These are phyloP conservation scores for Massariosphaeria phaeospora DNA, from an alignment of 495 filamentous ascomycete species.

Conservation along the genomic window DNA sequence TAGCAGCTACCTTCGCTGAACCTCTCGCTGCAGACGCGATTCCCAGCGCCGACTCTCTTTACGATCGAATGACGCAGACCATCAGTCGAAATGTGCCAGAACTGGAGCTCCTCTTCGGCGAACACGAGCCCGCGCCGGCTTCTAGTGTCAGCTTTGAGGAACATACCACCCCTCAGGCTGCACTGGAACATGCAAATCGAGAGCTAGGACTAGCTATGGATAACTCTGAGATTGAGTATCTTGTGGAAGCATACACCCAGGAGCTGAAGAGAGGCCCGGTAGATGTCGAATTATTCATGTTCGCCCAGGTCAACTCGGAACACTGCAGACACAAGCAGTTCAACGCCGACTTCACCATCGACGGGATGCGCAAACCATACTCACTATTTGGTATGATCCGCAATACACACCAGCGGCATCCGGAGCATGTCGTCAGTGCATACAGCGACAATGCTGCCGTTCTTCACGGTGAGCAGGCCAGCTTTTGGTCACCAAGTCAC, in stretches of 20 bases:
- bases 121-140: conserved; percentile 63
- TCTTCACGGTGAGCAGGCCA: conserved; percentile 66
- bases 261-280: conserved; percentile 67
- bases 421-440: conserved; percentile 78
- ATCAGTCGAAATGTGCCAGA: conserved; percentile 62
- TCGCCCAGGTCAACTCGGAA: conserved; percentile 90
- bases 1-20: conserved; percentile 58
- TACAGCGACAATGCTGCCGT: conserved; percentile 98
- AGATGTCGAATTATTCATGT: conserved; percentile 98
- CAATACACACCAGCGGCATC: conserved; percentile 78
- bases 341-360: conserved; percentile 97
- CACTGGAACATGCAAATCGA: conserved; percentile 76
- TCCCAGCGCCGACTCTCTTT: conserved; percentile 64
- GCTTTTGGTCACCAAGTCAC: conserved; percentile 80
- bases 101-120: conserved; percentile 70
- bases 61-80: conserved; percentile 91
- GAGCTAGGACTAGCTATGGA: conserved; percentile 80
- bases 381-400: conserved; percentile 92
- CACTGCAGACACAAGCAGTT: conserved; percentile 79
- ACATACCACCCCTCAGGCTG: conserved; percentile 57
- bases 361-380: conserved; percentile 70
- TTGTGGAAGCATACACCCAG: conserved; percentile 74
- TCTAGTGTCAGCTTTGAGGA: conserved; percentile 67
- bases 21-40: conserved; percentile 47
- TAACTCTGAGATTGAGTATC: conserved; percentile 84